phyloP scores from a whole-genome alignment of 2,329 filamentous ascomycete genomes.

The Microdochium paspali region DNA sequence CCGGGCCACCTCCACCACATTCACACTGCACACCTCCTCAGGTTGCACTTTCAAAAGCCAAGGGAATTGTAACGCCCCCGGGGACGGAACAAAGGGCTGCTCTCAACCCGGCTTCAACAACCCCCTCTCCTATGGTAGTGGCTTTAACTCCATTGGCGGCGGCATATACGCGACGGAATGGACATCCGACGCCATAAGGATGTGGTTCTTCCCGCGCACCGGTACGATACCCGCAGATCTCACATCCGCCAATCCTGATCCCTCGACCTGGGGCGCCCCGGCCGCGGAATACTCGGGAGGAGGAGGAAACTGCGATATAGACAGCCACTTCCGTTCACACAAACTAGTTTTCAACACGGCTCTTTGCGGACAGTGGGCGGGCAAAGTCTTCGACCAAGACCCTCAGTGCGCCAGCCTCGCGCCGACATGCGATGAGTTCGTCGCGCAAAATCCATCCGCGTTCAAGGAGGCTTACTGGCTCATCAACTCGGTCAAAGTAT shows the following conservation, averaged over 20 bases:
- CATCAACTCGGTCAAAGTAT: slow-evolving; percentile 64
- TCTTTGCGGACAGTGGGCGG: slow-evolving; percentile 86
- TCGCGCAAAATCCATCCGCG: slow-evolving; percentile 57
- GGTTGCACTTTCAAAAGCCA: slow-evolving; percentile 42
- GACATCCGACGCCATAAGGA: slow-evolving; percentile 59
- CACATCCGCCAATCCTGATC: slow-evolving; percentile 47
- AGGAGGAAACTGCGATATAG: slow-evolving; percentile 54
- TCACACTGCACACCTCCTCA: slow-evolving; percentile 58
- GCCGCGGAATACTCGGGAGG: slow-evolving; percentile 56
- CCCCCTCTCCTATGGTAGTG: slow-evolving; percentile 50
- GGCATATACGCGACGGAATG: slow-evolving; percentile 71
- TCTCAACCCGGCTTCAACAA: slow-evolving; percentile 35
- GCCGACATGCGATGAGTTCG: slow-evolving; percentile 61
- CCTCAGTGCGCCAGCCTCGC: slow-evolving; percentile 50
- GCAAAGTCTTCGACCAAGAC: slow-evolving; percentile 52
- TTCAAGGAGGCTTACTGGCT: slow-evolving; percentile 71
- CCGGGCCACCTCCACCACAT: slow-evolving; percentile 42
- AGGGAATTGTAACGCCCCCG: slow-evolving; percentile 45
- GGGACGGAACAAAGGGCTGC: slow-evolving; percentile 49
- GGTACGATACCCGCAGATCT: slow-evolving; percentile 55
- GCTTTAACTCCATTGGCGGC: slow-evolving; percentile 61
- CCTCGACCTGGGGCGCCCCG: slow-evolving; percentile 59
- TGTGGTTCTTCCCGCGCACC: slow-evolving; percentile 72
- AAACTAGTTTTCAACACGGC: slow-evolving; percentile 74
- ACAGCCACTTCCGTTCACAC: slow-evolving; percentile 59